phyloP scores from a whole-genome alignment of 2,329 filamentous ascomycete genomes.

The Xylariaceae sp. region DNA sequence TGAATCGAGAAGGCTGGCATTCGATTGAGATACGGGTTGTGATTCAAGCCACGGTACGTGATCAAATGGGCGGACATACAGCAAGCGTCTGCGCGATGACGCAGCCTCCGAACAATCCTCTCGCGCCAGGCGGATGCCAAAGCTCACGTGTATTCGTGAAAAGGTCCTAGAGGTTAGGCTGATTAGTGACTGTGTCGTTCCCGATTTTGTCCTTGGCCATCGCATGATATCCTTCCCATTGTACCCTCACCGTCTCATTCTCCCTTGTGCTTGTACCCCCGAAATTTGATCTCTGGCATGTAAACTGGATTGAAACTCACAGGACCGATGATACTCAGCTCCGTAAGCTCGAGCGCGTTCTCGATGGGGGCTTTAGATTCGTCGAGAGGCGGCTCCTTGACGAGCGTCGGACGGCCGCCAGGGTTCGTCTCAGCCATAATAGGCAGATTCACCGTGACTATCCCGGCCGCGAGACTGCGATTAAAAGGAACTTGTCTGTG shows the following conservation, averaged over 20 bases:
- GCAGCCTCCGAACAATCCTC: constrained; percentile 89
- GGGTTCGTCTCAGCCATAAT: too few species aligned
- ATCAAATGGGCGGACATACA: constrained; percentile 19
- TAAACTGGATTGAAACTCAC: constrained; percentile 43
- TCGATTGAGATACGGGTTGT: too few species aligned
- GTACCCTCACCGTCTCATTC: constrained; percentile 1
- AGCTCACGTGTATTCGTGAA: constrained; percentile 91
- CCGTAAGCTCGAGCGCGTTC: constrained; percentile 82
- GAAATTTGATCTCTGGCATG: background rate
- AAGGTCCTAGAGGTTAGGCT: constrained; percentile 55
- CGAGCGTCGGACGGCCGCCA: constrained; percentile 49
- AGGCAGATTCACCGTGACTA: too few species aligned
- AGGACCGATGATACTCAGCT: constrained; percentile 69
- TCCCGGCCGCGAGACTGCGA: too few species aligned
- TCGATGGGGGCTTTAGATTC: constrained; percentile 75
- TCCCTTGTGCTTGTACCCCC: background rate
- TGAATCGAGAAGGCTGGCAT: too few species aligned
- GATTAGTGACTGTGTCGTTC: too few species aligned
- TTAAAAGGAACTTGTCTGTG: too few species aligned
- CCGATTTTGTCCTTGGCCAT: too few species aligned
- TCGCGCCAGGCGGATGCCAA: constrained; percentile 88
- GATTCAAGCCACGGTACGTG: too few species aligned
- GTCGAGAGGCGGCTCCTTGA: constrained; percentile 71
- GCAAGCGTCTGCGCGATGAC: constrained; percentile 73
- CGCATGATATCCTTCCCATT: constrained; percentile 28